These are phyloP conservation scores for Scutellaria barbata DNA, from an alignment of 257 asterid species.

Conservation along the genomic window DNA sequence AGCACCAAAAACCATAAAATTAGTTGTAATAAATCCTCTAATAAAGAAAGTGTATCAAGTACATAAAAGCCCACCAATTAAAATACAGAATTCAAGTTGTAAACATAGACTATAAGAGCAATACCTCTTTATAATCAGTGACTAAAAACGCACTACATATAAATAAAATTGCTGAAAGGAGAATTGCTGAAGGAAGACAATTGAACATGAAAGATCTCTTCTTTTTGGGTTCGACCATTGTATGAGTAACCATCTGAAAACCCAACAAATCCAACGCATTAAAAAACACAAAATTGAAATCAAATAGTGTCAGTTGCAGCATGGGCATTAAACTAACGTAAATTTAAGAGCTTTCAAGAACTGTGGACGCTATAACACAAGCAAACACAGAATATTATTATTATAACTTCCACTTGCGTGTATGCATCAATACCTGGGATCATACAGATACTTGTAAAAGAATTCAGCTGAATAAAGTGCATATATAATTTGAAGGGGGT, in stretches of 20 bases:
- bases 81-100: background rate
- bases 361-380: background rate
- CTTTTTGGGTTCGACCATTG: slow-evolving; percentile 45
- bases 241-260: slow-evolving; percentile 33
- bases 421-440: background rate
- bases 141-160: slow-evolving; percentile 45
- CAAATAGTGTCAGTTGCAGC: background rate
- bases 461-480: slow-evolving; percentile 11
- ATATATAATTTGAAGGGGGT: slow-evolving; percentile 9
- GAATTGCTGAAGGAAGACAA: slow-evolving; percentile 47
- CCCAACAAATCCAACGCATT: background rate
- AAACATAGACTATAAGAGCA: background rate
- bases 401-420: background rate
- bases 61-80: background rate
- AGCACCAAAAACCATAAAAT: background rate
- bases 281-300: background rate
- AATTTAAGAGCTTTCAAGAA: slow-evolving; percentile 11
- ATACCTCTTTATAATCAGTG: slow-evolving; percentile 60
- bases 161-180: slow-evolving; percentile 55
- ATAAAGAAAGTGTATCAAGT: background rate
- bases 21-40: background rate
- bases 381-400: background rate
- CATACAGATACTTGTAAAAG: background rate
- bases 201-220: slow-evolving; percentile 42
- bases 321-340: background rate